A percentile compares a stretch with the other conserved stretches of the same genome.
Evolutionary conservation across 2,329 filamentous ascomycete species (phyloP).

Genomic region (Monosporascus sp.): DNA sequence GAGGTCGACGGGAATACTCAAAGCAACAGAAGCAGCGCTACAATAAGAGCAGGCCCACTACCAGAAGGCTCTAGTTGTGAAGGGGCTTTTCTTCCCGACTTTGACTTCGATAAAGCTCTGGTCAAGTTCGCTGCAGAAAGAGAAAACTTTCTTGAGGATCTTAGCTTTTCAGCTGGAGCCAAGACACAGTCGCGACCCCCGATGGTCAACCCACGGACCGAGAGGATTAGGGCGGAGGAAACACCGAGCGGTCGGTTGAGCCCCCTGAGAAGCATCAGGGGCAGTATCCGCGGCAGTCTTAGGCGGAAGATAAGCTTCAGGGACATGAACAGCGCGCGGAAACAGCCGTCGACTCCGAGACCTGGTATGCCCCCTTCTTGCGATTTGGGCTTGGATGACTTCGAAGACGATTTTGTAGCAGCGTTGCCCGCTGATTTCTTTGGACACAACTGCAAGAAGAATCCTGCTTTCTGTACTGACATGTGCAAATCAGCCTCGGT

Average conservation of each 20-base stretch:
- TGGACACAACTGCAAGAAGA: conserved; percentile 17
- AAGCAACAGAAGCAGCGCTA: conserved; percentile 63
- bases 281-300: conserved; percentile 75
- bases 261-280: conserved; percentile 53
- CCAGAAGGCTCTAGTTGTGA: conserved; percentile 26
- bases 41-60: conserved; percentile 46
- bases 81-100: conserved; percentile 50
- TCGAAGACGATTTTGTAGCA: conserved; percentile 15
- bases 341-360: conserved; percentile 71
- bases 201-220: conserved; percentile 73
- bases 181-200: conserved; percentile 64
- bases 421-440: conserved; percentile 14
- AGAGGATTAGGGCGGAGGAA: conserved; percentile 77
- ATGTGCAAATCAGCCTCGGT: conserved; percentile 43
- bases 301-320: conserved; percentile 86
- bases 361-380: conserved; percentile 54
- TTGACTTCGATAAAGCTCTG: conserved; percentile 90
- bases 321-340: conserved; percentile 92
- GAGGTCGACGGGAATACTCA: conserved; percentile 52
- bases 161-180: conserved; percentile 81
- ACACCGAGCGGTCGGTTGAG: conserved; percentile 45
- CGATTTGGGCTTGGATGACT: conserved; percentile 8
- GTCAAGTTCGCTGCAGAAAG: conserved; percentile 94
- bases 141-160: conserved; percentile 87
- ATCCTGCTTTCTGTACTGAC: conserved; percentile 24